Evolutionary conservation across 2,329 filamentous ascomycete species (phyloP).

Genomic region (Calonectria leucothoes): DNA sequence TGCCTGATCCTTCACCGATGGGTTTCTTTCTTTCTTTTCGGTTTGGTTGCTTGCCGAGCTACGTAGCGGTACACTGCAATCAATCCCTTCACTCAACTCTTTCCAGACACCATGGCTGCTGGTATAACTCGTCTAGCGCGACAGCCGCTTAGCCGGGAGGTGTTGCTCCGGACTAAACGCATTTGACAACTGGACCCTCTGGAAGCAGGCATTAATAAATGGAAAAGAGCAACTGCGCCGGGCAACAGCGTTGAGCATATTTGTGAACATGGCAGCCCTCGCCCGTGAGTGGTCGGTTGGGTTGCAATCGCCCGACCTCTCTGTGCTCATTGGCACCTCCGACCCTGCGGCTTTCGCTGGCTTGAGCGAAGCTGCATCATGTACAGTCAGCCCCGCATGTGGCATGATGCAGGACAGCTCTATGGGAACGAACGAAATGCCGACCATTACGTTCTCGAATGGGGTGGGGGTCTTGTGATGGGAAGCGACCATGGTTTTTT

Average conservation of each 20-base stretch:
- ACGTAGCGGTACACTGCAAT: not conserved
- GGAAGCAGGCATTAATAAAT: not conserved
- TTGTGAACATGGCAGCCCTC: not conserved
- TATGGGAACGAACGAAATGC: not conserved
- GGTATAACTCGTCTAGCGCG: not conserved
- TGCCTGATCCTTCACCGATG: not conserved
- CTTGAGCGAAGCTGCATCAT: not conserved
- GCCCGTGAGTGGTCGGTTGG: not conserved
- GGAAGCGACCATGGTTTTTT: not conserved
- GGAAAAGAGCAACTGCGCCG: not conserved
- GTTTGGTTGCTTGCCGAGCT: not conserved
- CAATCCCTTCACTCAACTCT: not conserved
- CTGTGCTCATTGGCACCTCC: not conserved
- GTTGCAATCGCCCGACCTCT: slow-evolving; percentile 7
- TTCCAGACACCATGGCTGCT: not conserved
- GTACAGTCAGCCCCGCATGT: slow-evolving; percentile 10
- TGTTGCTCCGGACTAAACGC: not conserved
- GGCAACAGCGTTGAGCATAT: not conserved
- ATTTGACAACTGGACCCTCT: not conserved
- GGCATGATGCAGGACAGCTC: not conserved
- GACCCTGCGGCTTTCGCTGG: slow-evolving; percentile 3
- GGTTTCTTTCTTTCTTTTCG: too few relatives aligned
- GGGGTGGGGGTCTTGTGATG: not conserved
- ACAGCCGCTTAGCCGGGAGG: not conserved
- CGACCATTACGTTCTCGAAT: not conserved